Evolutionary conservation across 257 asterid genomes (phyloP).

Genomic region (Orobanche coerulescens): DNA sequence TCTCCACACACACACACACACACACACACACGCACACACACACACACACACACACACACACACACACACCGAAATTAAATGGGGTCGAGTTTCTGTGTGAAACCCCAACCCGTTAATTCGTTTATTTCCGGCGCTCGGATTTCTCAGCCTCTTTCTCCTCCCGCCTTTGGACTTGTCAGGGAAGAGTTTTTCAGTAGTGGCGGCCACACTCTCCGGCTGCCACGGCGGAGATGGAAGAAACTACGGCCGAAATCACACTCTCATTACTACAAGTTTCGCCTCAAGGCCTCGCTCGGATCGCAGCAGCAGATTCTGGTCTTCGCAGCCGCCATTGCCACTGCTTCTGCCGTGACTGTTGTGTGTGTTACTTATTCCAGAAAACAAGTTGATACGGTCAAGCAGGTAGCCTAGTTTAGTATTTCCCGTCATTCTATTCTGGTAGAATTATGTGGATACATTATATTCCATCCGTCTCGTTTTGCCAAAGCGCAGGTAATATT

Average conservation of each 20-base stretch:
- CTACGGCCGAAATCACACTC: slow-evolving; percentile 35
- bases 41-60: slow-evolving; percentile 17
- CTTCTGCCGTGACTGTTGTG: slow-evolving; percentile 50
- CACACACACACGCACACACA: slow-evolving; percentile 18
- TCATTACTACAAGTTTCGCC: slow-evolving; percentile 24
- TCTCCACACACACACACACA: slow-evolving; percentile 16
- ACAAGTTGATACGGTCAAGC: slow-evolving; percentile 25
- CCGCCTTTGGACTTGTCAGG: slow-evolving; percentile 42
- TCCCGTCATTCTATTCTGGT: background rate
- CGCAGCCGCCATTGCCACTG: slow-evolving; percentile 46
- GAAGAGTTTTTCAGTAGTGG: slow-evolving; percentile 38
- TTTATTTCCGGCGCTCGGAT: slow-evolving; percentile 34
- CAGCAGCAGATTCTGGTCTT: slow-evolving; percentile 43
- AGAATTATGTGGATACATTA: no score
- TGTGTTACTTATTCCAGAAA: slow-evolving; percentile 29
- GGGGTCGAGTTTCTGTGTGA: slow-evolving; percentile 54
- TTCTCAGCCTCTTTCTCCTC: slow-evolving; percentile 31
- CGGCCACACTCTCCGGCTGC: slow-evolving; percentile 47
- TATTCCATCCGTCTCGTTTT: no score
- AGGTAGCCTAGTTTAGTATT: slow-evolving; percentile 36
- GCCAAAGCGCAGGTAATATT: no score
- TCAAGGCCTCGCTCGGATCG: slow-evolving; percentile 63
- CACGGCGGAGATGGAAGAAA: slow-evolving; percentile 40
- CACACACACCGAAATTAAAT: slow-evolving; percentile 25
- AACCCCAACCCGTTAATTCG: slow-evolving; percentile 34